These are phyloP conservation scores for Ophiostoma fasciatum DNA, from an alignment of 2,329 filamentous ascomycete genomes.

Conservation along the genomic window DNA sequence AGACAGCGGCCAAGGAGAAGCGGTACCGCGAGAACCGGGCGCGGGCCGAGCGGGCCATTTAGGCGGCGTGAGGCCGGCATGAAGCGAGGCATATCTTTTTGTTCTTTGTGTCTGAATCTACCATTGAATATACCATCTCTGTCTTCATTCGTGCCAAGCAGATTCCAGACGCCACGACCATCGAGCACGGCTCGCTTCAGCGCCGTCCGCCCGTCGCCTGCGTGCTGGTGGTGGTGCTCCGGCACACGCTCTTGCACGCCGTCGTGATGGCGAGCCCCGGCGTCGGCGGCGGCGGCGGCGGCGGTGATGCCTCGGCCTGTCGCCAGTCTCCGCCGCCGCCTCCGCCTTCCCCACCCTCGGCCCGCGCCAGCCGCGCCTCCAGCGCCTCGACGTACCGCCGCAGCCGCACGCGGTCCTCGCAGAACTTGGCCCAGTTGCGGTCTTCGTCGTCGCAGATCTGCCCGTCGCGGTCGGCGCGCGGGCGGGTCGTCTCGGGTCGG, in stretches of 20 bases:
- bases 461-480: too few species aligned
- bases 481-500: too few species aligned
- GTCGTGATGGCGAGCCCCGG: too few species aligned
- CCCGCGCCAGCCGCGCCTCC: conserved; percentile 11
- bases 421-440: conserved; percentile 14
- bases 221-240: too few species aligned
- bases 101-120: neutral
- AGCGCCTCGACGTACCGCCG: conserved; percentile 15
- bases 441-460: too few species aligned
- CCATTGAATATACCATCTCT: neutral
- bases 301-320: neutral
- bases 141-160: too few species aligned
- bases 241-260: too few species aligned
- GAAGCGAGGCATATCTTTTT: too few species aligned
- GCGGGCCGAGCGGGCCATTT: conserved; percentile 23
- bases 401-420: conserved; percentile 12
- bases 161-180: too few species aligned
- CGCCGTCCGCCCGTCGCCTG: too few species aligned
- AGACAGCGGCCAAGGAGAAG: conserved; percentile 50
- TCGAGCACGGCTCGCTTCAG: too few species aligned
- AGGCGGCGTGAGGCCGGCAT: too few species aligned
- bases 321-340: neutral
- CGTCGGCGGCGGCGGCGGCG: neutral
- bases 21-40: conserved; percentile 50
- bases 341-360: conserved; percentile 3